Evolutionary conservation across 2,329 filamentous ascomycete genomes (phyloP).

Genomic region (Botrytis cinerea): DNA sequence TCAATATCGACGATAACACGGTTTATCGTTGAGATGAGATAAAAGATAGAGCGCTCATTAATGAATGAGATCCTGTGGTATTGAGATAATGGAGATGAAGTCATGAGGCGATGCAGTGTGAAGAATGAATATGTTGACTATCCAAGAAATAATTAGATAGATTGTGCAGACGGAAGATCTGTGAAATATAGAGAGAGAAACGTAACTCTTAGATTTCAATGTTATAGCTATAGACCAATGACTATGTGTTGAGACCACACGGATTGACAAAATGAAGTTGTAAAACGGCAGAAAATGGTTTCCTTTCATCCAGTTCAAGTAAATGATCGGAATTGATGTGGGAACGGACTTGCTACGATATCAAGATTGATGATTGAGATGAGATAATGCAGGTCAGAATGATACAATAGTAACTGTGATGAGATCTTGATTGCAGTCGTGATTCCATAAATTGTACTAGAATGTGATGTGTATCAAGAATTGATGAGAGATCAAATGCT

Average conservation of each 20-base stretch:
- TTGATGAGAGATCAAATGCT: neutral
- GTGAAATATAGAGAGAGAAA: neutral
- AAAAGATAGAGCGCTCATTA: neutral
- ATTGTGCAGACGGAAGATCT: neutral
- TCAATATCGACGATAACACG: neutral
- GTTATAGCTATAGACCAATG: neutral
- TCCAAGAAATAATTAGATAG: neutral
- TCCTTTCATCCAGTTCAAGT: neutral
- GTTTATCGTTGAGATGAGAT: neutral
- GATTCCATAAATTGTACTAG: neutral
- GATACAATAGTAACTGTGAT: neutral
- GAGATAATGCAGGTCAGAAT: neutral
- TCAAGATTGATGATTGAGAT: neutral
- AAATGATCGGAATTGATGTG: neutral
- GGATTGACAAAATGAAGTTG: neutral
- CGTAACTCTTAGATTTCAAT: neutral
- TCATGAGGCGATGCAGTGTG: neutral
- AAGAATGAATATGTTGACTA: neutral
- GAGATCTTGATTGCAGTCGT: conserved; percentile 2
- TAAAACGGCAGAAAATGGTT: neutral
- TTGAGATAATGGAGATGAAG: neutral
- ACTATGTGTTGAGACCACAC: neutral
- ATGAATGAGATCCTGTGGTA: neutral
- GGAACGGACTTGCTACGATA: neutral
- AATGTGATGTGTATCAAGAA: neutral